A percentile compares a stretch with the other conserved stretches of the same genome.
These are phyloP conservation scores for Cicer arietinum DNA, from an alignment of 306 rosid species.

Conservation along the genomic window DNA sequence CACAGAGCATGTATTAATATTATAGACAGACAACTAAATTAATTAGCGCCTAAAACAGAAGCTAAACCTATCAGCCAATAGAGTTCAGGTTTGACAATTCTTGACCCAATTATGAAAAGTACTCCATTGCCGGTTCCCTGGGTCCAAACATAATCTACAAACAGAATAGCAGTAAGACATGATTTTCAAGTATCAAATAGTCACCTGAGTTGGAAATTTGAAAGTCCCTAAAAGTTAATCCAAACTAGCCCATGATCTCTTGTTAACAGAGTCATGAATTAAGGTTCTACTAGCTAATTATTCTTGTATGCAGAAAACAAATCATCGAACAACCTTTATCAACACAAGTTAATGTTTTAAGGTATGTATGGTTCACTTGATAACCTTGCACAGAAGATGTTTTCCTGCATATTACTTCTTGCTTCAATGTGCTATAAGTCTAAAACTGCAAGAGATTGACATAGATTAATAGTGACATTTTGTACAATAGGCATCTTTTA, in stretches of 20 bases:
- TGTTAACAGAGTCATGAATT: neutral
- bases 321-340: neutral
- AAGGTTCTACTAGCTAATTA: neutral
- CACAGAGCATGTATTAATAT: too few species aligned
- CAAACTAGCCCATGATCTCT: neutral
- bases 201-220: neutral
- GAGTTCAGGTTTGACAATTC: neutral
- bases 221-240: neutral
- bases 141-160: neutral
- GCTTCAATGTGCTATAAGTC: neutral
- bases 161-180: neutral
- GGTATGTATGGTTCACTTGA: neutral
- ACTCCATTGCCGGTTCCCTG: neutral
- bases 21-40: neutral
- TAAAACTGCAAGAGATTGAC: neutral
- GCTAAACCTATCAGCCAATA: neutral
- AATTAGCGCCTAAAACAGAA: neutral
- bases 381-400: neutral
- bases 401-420: slow-evolving; percentile 10
- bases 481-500: slow-evolving; percentile 4
- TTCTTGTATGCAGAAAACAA: neutral
- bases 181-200: slow-evolving; percentile 1
- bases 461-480: slow-evolving; percentile 12
- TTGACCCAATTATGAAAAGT: slow-evolving; percentile 2
- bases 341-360: neutral